Conservation (phyloP, 192 early-diverging fungal species). For the Backusella westeae region DNA sequence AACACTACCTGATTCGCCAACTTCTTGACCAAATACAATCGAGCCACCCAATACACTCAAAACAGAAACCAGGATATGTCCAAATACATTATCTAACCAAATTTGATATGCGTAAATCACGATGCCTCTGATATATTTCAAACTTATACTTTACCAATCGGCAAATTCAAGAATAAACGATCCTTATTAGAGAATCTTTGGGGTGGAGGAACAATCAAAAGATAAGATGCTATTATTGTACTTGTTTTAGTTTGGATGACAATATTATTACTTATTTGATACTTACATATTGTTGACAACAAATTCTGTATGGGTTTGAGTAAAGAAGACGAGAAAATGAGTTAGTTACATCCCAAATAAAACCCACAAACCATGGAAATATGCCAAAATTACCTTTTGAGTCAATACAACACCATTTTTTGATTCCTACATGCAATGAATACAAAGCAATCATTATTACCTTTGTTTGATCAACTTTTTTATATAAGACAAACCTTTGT, state of each 20-base stretch:
- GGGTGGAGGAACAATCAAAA: slow-evolving; percentile 27
- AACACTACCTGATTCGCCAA: slow-evolving; percentile 16
- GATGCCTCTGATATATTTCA: neutral
- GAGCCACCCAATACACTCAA: slow-evolving; percentile 55
- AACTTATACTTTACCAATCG: slow-evolving; percentile 34
- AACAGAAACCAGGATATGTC: slow-evolving; percentile 19
- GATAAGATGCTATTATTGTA: slow-evolving; percentile 30
- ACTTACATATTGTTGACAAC: slow-evolving; percentile 13
- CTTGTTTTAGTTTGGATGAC: neutral
- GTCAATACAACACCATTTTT: slow-evolving; percentile 32
- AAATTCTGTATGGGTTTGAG: neutral
- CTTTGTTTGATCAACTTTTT: neutral
- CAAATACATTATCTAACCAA: slow-evolving; percentile 34
- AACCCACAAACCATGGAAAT: neutral
- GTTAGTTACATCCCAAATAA: neutral
- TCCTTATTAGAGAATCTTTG: slow-evolving; percentile 34
- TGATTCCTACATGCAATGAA: neutral
- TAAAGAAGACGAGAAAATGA: too few species aligned
- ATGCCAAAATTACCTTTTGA: slow-evolving; percentile 30
- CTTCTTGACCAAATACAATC: slow-evolving; percentile 63
- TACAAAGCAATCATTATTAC: neutral
- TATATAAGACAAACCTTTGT: slow-evolving; percentile 17
- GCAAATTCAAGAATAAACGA: slow-evolving; percentile 33
- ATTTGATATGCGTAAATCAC: neutral
- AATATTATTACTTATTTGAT: neutral